Evolutionary conservation across 2,329 filamentous ascomycete genomes (phyloP), one percentile per base, ranked within the genome.

Genomic region (Metarhizium sp.): DNA sequence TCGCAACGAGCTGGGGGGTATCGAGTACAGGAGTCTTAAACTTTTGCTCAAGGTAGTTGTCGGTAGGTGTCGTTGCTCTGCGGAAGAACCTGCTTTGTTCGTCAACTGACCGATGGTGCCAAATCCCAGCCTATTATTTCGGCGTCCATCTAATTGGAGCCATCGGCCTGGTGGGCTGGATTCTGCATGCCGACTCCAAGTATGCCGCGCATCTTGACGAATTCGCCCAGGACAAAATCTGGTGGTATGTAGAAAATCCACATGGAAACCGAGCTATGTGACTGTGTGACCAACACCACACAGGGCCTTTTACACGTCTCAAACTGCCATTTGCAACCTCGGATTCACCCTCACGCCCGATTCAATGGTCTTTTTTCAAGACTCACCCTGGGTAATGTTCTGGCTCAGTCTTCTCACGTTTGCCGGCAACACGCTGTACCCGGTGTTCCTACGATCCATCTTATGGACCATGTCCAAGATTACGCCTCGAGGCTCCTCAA

Each of bases 361-460:
- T 53, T 80, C 78, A 2, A 79, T 80, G 76, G 64, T 77, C 10
- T 67, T 67, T 1, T 80, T 80, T 60, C 71, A 69, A 50, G 72
- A 74, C 45, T 74, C 76, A 0, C 67, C 64, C 1, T 71, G 65
- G 58, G 70, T 68, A 2, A 68, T 81, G 55, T 61, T 80, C 53
- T 64, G 79, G 51, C 76, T 80, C 67, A 72, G 69, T 3, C 67
- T 76, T 14, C 60, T 80, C 2, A 77, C 78, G 2, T 72, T 80
- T 6, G 75, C 76, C 0, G 79, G 78, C 2, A 78, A 81, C 53
- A 81, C 78, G 0, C 74, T 73, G 50, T 86, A 83, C 56, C 83
- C 82, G 0, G 69, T 82, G 20, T 73, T 84, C 53, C 72, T 85
- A 0, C 75, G 84, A 0, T 65, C 85, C 1, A 69, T 79, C 8